phyloP scores from a whole-genome alignment of 108 stramenopile species.

The Pseudonitzschia multiseries region DNA sequence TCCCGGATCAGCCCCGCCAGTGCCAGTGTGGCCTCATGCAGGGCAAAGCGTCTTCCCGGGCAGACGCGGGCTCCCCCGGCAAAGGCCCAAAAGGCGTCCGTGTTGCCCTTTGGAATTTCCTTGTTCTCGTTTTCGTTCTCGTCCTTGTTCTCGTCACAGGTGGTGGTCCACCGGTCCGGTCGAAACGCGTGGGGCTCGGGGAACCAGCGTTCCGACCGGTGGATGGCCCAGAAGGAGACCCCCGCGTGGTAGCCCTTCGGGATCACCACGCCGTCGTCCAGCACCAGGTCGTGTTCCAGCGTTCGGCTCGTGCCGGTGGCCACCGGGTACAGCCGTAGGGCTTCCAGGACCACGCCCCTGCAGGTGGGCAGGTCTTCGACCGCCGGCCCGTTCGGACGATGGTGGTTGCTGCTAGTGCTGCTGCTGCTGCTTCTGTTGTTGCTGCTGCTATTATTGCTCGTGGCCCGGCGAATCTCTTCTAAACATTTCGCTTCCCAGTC shows the following conservation, averaged over 20 bases:
- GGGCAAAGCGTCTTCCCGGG: slow-evolving; percentile 49
- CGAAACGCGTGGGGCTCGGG: not conserved
- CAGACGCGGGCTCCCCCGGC: slow-evolving; percentile 47
- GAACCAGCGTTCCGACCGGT: slow-evolving; percentile 48
- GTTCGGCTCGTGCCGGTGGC: slow-evolving; percentile 37
- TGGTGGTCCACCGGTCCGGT: not conserved
- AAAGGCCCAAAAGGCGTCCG: slow-evolving; percentile 47
- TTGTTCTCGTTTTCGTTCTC: not conserved
- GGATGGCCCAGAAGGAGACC: slow-evolving; percentile 27
- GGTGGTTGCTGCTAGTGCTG: too few species aligned
- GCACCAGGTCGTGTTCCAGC: slow-evolving; percentile 30
- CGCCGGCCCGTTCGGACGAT: not conserved
- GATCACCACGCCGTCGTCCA: slow-evolving; percentile 16
- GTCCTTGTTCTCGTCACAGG: not conserved
- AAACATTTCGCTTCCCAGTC: slow-evolving; percentile 35
- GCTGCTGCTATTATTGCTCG: too few species aligned
- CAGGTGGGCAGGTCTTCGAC: slow-evolving; percentile 29
- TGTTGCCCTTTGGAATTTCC: slow-evolving; percentile 17
- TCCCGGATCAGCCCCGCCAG: slow-evolving; percentile 15
- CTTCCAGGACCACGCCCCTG: slow-evolving; percentile 41
- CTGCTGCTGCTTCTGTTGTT: not conserved
- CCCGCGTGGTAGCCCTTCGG: slow-evolving; percentile 40
- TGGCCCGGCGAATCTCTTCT: slow-evolving; percentile 16
- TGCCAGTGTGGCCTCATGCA: slow-evolving; percentile 18
- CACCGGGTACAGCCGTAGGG: slow-evolving; percentile 45